These are phyloP conservation scores for Termitomyces sp. DNA, from an alignment of 768 basidiomycete genomes.

Conservation along the genomic window DNA sequence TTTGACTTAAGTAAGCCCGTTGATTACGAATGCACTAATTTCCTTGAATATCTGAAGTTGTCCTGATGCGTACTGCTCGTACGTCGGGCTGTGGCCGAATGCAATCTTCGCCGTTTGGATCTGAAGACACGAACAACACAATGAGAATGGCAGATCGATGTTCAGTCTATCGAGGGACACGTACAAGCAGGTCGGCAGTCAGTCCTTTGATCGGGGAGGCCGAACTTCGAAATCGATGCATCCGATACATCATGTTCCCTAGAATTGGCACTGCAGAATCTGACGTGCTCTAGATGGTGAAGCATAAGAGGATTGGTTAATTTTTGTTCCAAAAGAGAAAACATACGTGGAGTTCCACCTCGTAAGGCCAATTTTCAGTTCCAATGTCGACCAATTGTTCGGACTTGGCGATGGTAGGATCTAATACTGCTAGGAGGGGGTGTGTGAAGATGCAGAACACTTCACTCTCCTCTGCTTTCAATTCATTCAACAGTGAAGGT, in stretches of 20 bases:
- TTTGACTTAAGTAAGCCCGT: not conserved
- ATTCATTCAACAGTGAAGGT: conserved; percentile 43
- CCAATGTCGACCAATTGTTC: conserved; percentile 56
- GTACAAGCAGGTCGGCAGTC: conserved; percentile 78
- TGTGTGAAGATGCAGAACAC: conserved; percentile 82
- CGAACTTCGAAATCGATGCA: conserved; percentile 79
- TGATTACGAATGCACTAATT: conserved; percentile 13
- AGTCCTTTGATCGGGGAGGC: conserved; percentile 84
- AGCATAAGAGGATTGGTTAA: not conserved
- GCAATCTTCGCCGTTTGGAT: conserved; percentile 70
- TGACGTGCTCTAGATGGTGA: conserved; percentile 46
- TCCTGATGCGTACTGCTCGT: conserved; percentile 56
- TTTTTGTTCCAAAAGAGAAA: not conserved
- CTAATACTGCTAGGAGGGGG: conserved; percentile 70
- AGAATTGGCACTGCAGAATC: conserved; percentile 51
- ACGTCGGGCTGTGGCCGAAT: conserved; percentile 48
- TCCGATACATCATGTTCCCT: conserved; percentile 59
- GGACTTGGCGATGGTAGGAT: conserved; percentile 48
- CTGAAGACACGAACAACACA: conserved; percentile 29
- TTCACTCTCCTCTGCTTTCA: conserved; percentile 62
- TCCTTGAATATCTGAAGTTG: conserved; percentile 38
- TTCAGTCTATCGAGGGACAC: conserved; percentile 19
- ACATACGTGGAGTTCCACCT: conserved; percentile 65
- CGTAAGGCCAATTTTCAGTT: conserved; percentile 78
- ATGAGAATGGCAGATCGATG: not conserved